Percentiles rank a stretch among this genome's conserved stretches.
These are phyloP conservation scores for Cephaloascus fragrans DNA, from an alignment of 805 yeast genomes.

Conservation along the genomic window DNA sequence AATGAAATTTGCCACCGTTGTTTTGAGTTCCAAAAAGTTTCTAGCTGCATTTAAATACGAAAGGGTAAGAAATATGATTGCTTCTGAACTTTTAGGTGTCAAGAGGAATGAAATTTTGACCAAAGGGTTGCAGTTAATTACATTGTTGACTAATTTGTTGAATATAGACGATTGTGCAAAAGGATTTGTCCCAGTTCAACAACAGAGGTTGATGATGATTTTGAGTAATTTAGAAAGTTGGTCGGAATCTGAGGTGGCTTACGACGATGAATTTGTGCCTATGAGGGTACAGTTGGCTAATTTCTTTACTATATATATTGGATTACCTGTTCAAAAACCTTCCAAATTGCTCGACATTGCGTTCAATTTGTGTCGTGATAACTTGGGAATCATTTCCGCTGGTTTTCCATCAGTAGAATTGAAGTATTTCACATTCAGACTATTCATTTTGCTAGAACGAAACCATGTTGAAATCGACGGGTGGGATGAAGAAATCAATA, in stretches of 20 bases:
- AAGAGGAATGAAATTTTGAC: conserved; percentile 28
- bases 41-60: conserved; percentile 28
- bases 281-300: conserved; percentile 42
- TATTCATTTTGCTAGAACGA: conserved; percentile 21
- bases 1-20: conserved; percentile 22
- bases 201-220: conserved; percentile 57
- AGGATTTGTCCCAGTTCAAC: conserved; percentile 36
- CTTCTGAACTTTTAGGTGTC: conserved; percentile 56
- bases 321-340: conserved; percentile 8
- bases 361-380: conserved; percentile 28
- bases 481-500: conserved; percentile 23
- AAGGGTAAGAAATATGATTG: conserved; percentile 47
- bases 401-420: conserved; percentile 35
- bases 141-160: conserved; percentile 30
- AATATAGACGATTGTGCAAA: conserved; percentile 17
- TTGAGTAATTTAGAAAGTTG: conserved; percentile 42
- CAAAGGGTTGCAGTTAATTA: conserved; percentile 35
- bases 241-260: conserved; percentile 54
- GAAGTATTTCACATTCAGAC: conserved; percentile 34
- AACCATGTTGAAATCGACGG: conserved; percentile 15
- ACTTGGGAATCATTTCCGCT: conserved; percentile 29
- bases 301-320: conserved; percentile 23
- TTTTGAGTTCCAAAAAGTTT: conserved; percentile 23
- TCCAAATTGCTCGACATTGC: conserved; percentile 28
- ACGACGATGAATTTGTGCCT: conserved; percentile 41